phyloP scores from a whole-genome alignment of 495 filamentous ascomycete species.

The Halenospora varia region DNA sequence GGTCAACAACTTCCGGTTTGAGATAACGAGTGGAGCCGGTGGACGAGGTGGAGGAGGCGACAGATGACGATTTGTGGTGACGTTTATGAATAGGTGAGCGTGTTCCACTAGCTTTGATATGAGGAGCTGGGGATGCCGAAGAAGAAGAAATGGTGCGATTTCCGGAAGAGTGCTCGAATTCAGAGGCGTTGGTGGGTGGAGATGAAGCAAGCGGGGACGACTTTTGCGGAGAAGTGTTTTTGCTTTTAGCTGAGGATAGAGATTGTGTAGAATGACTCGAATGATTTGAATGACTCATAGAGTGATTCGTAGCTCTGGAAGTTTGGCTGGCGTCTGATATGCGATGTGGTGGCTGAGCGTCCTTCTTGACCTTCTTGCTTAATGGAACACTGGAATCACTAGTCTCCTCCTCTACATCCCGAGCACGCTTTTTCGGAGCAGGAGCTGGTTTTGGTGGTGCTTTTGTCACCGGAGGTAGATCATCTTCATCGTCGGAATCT shows the following conservation, averaged over 20 bases:
- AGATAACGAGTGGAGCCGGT: constrained; percentile 21
- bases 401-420: constrained; percentile 23
- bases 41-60: constrained; percentile 26
- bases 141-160: constrained; percentile 21
- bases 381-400: constrained; percentile 23
- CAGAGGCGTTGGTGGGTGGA: constrained; percentile 72
- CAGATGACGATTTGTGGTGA: constrained; percentile 24
- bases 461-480: constrained; percentile 34
- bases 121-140: constrained; percentile 13
- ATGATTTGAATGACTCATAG: too few relatives aligned
- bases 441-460: constrained; percentile 26
- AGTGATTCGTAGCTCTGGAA: constrained; percentile 28
- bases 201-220: constrained; percentile 72
- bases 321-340: constrained; percentile 44
- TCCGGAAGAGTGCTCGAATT: constrained; percentile 38
- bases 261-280: constrained; percentile 26
- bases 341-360: constrained; percentile 30
- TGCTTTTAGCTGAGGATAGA: constrained; percentile 11
- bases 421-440: constrained; percentile 28
- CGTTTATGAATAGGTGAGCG: constrained; percentile 25
- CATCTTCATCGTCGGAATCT: constrained; percentile 71
- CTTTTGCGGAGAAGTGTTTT: constrained; percentile 45
- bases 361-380: constrained; percentile 21
- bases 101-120: constrained; percentile 18
- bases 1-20: constrained; percentile 18